These are phyloP conservation scores for Coemansia sp. DNA, from an alignment of 192 early-diverging fungal species.

Conservation along the genomic window DNA sequence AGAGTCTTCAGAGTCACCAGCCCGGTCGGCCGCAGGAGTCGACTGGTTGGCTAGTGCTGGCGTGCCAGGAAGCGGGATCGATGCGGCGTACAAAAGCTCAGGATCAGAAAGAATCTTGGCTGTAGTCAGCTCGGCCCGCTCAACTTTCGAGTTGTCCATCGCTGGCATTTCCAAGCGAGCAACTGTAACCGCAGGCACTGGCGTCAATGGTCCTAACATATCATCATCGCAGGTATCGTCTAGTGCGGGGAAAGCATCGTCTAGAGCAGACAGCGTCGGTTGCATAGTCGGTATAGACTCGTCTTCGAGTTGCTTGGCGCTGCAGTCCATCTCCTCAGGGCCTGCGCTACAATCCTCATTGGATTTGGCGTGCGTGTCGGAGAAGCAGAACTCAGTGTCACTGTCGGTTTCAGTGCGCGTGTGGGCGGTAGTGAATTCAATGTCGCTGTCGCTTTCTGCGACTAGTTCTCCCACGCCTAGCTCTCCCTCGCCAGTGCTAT, in stretches of 20 bases:
- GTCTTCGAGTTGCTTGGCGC: background rate
- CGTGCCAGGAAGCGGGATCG: constrained; percentile 47
- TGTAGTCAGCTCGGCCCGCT: constrained; percentile 31
- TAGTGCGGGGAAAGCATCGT: background rate
- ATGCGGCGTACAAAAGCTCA: constrained; percentile 39
- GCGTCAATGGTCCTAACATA: background rate
- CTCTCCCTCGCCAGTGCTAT: background rate
- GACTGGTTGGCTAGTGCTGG: constrained; percentile 26
- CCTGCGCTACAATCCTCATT: background rate
- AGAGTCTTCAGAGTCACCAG: background rate
- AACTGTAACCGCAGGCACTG: background rate
- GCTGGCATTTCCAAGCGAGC: constrained; percentile 6
- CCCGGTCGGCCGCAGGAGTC: constrained; percentile 15
- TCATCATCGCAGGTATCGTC: background rate
- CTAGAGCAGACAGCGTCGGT: background rate
- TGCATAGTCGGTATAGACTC: background rate
- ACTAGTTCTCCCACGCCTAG: background rate
- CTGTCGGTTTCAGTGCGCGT: constrained; percentile 5
- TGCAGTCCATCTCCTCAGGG: constrained; percentile 1
- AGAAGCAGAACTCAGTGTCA: background rate
- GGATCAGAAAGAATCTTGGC: constrained; percentile 48
- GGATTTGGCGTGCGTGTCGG: background rate
- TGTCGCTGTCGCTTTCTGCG: constrained; percentile 21
- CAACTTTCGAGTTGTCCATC: background rate
- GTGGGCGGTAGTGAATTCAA: constrained; percentile 14